These are phyloP conservation scores for Ophiosphaerella herpotricha DNA, from an alignment of 2,329 filamentous ascomycete species.

Conservation along the genomic window DNA sequence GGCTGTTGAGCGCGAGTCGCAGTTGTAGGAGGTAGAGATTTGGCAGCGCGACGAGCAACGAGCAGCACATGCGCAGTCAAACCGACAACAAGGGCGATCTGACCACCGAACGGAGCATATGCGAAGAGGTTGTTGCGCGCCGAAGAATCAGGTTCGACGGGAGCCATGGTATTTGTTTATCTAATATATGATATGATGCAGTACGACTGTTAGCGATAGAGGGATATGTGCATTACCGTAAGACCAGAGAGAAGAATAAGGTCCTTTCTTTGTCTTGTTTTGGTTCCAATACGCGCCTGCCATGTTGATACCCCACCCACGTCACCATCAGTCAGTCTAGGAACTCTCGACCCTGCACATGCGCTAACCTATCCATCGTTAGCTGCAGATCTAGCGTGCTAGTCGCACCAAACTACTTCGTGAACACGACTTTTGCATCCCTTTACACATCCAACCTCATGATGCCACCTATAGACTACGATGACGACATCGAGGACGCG, in stretches of 20 bases:
- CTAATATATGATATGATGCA: background rate
- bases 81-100: conserved; percentile 35
- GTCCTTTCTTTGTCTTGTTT: conserved; percentile 25
- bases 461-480: conserved; percentile 35
- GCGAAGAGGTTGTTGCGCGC: conserved; percentile 41
- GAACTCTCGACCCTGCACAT: conserved; percentile 11
- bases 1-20: conserved; percentile 39
- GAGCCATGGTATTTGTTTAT: conserved; percentile 35
- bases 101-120: conserved; percentile 37
- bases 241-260: background rate
- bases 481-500: conserved; percentile 33
- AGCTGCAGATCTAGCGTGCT: conserved; percentile 25
- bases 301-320: conserved; percentile 25
- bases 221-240: conserved; percentile 15
- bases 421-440: conserved; percentile 5
- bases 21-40: conserved; percentile 38
- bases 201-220: conserved; percentile 6
- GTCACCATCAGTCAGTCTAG: conserved; percentile 16
- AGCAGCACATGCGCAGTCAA: conserved; percentile 37
- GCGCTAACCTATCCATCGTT: conserved; percentile 12
- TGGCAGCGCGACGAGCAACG: conserved; percentile 37
- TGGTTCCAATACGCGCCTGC: conserved; percentile 29
- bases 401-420: conserved; percentile 6
- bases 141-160: conserved; percentile 37
- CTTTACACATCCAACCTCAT: conserved; percentile 1